These are phyloP conservation scores for Rubia peregrina DNA, from an alignment of 305 asterid genomes.

Conservation along the genomic window DNA sequence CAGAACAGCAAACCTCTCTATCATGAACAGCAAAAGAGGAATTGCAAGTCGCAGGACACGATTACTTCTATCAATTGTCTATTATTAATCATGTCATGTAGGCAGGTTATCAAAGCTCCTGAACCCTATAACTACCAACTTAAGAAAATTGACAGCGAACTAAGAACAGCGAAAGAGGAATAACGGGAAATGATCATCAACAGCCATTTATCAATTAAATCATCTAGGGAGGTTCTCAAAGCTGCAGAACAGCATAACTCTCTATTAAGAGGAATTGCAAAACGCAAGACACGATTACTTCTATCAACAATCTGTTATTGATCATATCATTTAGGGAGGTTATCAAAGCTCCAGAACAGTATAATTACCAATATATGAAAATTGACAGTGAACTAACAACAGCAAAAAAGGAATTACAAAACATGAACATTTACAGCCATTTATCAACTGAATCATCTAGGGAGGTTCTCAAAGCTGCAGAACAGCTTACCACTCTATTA, in stretches of 20 bases:
- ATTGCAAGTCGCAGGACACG: background rate
- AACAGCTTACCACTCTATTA: background rate
- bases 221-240: background rate
- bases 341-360: background rate
- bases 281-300: no score
- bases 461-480: slow-evolving; percentile 1
- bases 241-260: background rate
- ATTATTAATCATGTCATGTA: no score
- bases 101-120: no score
- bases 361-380: background rate
- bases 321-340: no score
- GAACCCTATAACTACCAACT: background rate
- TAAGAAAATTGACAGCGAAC: background rate
- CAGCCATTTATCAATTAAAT: background rate
- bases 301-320: no score
- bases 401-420: background rate
- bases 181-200: background rate
- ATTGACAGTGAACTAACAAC: background rate
- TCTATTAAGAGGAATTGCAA: no score
- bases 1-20: background rate
- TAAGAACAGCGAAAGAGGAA: background rate
- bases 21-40: background rate
- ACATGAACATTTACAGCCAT: background rate
- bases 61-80: no score
- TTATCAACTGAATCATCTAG: background rate